Conservation (phyloP, 140 eudicot species). For the Stevia rebaudiana region DNA sequence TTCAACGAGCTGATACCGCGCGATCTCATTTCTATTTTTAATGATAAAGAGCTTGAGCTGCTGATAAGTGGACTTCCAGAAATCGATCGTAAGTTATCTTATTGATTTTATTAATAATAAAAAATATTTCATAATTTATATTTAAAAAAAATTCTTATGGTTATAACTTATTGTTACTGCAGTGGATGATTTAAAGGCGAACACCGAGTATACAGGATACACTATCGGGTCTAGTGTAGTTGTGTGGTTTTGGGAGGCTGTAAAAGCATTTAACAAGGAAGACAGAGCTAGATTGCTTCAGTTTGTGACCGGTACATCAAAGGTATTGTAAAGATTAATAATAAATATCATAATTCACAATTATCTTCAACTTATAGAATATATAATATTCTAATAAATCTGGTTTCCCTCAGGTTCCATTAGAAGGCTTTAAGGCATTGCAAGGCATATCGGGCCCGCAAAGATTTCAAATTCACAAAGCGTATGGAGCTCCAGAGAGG, state of each 20-base stretch:
- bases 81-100: constrained; percentile 71
- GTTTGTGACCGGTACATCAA: constrained; percentile 97
- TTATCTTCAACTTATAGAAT: not conserved
- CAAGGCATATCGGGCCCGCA: constrained; percentile 99
- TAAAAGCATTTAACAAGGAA: constrained; percentile 78
- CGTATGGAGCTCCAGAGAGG: constrained; percentile 97
- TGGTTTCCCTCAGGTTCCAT: constrained; percentile 55
- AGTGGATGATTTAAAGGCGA: constrained; percentile 97
- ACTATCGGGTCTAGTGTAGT: constrained; percentile 64
- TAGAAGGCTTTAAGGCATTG: constrained; percentile 92
- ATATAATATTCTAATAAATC: not conserved
- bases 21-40: constrained; percentile 83
- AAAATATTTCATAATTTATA: not conserved
- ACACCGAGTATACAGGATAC: constrained; percentile 89
- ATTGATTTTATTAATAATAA: not conserved
- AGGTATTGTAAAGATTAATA: constrained; percentile 44
- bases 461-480: constrained; percentile 93
- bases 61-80: constrained; percentile 98
- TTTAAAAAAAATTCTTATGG: not conserved
- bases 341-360: not conserved
- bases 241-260: constrained; percentile 98
- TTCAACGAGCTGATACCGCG: constrained; percentile 81
- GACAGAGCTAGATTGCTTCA: constrained; percentile 93
- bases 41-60: constrained; percentile 96
- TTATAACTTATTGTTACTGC: constrained; percentile 21